Base-by-base conservation (phyloP, 2,329 filamentous ascomycete species). In the Fusarium miscanthi region DNA sequence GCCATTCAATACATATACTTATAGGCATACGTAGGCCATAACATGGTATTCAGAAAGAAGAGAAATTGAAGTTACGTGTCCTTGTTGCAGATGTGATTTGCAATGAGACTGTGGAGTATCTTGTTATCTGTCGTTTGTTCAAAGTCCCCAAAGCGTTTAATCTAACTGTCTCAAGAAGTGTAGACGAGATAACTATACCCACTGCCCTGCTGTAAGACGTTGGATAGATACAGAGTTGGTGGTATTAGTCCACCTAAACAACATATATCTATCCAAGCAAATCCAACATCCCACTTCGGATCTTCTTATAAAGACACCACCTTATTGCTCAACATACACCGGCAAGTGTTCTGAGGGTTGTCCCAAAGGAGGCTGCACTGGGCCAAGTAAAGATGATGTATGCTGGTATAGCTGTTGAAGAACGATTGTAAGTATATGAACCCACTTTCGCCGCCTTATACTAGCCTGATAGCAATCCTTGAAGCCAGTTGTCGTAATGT, bases 241-340 rank as follows among this genome's bases (percentile, higher is more conserved):
- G 12, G 14, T 2, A 5, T 0, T 10, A 2, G 11, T n/a, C 21
- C 14, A 13, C 13, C 14, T 0, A 4, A 5, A 5, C 4, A 9
- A 13, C 11, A 23, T 3, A 49, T 19, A 33, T 51, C 23, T 23
- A 2, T 1, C 30, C 6, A 12, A 4, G 0, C 4, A 10, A 8
- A 5, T 3, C 3, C 0, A 2, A 10, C 13, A 0, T 23, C 0
- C 3, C 8, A 3, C 6, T 17, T 17, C 13, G 1, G 11, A 19
- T 4, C 5, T 3, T 5, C 0, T 0, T 4, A 0, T 23, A 30
- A 6, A 23, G 16, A 10, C 3, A 10, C 0, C 6, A 10, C 1
- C 16, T 5, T 19, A 19, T 33, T 23, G n/a, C 46, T 33, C 12
- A 51, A 8, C 8, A 19, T 14, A 51, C 0, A 3, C 0, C n/a